Conservation (phyloP, 2,329 filamentous ascomycete species). For the Aspergillus tanneri region DNA sequence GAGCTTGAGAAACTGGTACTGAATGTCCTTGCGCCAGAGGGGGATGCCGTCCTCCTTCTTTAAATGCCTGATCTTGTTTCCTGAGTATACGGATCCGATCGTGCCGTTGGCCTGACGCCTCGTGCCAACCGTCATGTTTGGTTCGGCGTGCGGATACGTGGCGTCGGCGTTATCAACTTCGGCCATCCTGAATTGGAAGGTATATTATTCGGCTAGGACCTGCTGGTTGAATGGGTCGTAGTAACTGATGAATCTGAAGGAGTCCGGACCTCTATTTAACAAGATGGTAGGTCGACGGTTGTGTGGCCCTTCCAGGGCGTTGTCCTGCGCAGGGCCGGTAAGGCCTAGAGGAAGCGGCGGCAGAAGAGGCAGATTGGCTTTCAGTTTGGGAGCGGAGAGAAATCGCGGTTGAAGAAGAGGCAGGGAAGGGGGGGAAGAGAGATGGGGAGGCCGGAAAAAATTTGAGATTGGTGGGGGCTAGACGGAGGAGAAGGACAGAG, state of each 20-base stretch:
- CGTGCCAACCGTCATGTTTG: conserved; percentile 49
- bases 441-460: not conserved
- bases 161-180: conserved; percentile 39
- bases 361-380: not conserved
- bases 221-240: no score
- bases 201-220: not conserved
- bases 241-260: no score
- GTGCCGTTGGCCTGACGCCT: conserved; percentile 64
- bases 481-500: conserved; percentile 9
- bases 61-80: conserved; percentile 65
- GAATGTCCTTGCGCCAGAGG: conserved; percentile 66
- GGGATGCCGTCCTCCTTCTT: conserved; percentile 68
- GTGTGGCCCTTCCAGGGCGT: conserved; percentile 1
- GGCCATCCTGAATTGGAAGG: conserved; percentile 28
- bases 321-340: not conserved
- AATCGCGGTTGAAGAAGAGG: not conserved
- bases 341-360: conserved; percentile 5
- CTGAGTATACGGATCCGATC: conserved; percentile 65
- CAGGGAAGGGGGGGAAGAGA: not conserved
- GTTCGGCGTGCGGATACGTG: conserved; percentile 36
- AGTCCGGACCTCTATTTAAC: no score
- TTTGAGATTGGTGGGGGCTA: not conserved
- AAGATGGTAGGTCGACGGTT: not conserved
- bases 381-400: not conserved
- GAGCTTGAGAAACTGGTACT: conserved; percentile 62